phyloP scores from a whole-genome alignment of 768 basidiomycete genomes.

The Asterophora parasitica region DNA sequence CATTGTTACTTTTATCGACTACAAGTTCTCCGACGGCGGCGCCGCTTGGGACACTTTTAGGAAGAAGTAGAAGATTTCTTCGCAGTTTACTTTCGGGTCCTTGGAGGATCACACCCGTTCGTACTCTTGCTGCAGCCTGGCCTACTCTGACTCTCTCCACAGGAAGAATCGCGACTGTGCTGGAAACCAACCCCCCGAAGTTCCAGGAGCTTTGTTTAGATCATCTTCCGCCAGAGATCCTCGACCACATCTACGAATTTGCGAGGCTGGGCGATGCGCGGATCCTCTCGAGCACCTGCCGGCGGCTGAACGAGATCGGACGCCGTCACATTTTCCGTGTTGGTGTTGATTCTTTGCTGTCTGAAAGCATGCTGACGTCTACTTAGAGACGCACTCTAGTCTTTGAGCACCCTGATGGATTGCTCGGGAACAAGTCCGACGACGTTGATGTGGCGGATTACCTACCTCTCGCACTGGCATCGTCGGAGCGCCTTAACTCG shows the following conservation, averaged over 20 bases:
- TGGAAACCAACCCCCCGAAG: background rate
- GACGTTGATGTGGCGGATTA: too few species aligned
- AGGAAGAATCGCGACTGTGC: background rate
- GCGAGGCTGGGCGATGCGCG: background rate
- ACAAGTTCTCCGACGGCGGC: background rate
- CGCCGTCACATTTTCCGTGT: background rate
- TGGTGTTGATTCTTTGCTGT: background rate
- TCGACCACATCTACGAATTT: background rate
- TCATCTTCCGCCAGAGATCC: slow-evolving; percentile 3
- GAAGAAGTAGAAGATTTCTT: background rate
- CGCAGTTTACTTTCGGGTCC: background rate
- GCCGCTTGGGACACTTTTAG: background rate
- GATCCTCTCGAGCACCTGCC: background rate
- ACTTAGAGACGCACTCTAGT: background rate
- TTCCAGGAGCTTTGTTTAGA: background rate
- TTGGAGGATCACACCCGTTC: background rate
- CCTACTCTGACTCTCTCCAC: background rate
- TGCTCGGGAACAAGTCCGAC: too few species aligned
- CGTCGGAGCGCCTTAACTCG: too few species aligned
- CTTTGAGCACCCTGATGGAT: background rate
- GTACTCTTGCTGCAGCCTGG: background rate
- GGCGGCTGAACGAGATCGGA: background rate
- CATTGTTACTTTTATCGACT: too few species aligned
- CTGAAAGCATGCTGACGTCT: background rate
- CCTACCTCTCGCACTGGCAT: too few species aligned